Evolutionary conservation across 2,329 filamentous ascomycete genomes (phyloP).

Genomic region (Onygenales sp.): DNA sequence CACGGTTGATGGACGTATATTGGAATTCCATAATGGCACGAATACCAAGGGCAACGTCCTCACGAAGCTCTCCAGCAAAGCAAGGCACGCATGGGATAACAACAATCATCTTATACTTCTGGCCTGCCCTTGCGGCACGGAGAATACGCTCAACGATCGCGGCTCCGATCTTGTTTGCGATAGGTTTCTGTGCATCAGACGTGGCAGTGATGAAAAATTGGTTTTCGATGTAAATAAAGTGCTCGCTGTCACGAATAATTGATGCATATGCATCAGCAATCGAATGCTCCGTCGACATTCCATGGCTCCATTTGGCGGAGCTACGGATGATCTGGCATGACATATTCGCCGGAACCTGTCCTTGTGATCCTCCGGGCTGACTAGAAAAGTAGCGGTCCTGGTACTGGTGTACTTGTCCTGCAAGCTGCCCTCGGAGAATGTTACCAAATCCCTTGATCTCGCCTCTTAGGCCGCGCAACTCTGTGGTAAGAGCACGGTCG

Average conservation of each 20-base stretch:
- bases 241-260: slow-evolving; percentile 66
- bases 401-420: slow-evolving; percentile 35
- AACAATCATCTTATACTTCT: slow-evolving; percentile 86
- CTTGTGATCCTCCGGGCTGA: slow-evolving; percentile 8
- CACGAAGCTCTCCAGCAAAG: slow-evolving; percentile 82
- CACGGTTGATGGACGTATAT: slow-evolving; percentile 89
- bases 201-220: slow-evolving; percentile 98
- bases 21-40: slow-evolving; percentile 98
- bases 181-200: slow-evolving; percentile 62
- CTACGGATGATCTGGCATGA: slow-evolving; percentile 77
- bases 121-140: slow-evolving; percentile 65
- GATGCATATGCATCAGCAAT: slow-evolving; percentile 81
- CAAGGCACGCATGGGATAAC: slow-evolving; percentile 86
- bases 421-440: slow-evolving; percentile 29
- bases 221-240: slow-evolving; percentile 96
- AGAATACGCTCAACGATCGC: slow-evolving; percentile 89
- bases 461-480: slow-evolving; percentile 26
- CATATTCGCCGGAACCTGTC: slow-evolving; percentile 24
- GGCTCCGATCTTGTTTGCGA: slow-evolving; percentile 78
- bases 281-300: slow-evolving; percentile 58
- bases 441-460: slow-evolving; percentile 30
- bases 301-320: slow-evolving; percentile 58
- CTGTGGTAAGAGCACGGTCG: slow-evolving; percentile 23
- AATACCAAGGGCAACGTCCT: slow-evolving; percentile 75
- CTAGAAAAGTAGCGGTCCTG: slow-evolving; percentile 25